Evolutionary conservation across 257 asterid genomes (phyloP), one percentile per base, ranked within the genome.

Genomic region (Striga asiatica): DNA sequence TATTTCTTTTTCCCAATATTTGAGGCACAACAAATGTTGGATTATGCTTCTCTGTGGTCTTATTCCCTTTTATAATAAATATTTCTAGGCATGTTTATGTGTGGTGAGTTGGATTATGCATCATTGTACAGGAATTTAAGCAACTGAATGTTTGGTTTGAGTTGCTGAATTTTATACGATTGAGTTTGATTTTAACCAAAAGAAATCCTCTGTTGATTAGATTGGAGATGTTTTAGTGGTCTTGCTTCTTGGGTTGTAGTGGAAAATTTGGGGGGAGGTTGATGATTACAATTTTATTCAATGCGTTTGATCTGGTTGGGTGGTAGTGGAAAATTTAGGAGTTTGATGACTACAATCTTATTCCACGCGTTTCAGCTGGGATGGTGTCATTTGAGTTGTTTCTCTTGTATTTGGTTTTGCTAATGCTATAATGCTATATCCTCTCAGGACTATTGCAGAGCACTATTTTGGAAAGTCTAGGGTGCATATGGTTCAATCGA

Each of bases 401-500:
- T 35, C 14, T 51, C 45, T 52, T 50, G 37, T 51, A 38, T 52
- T 31, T 46, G 39, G 35, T 8, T 16, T 48, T 32, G 58, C 38
- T 54, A 23, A 62, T 66, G 42, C 34, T 68, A 39, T 61, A 50
- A 18, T 58, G 56, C 23, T 65, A 23, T 66, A 48, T 55, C 34
- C 55, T 23, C 31, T 31, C 74, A 92, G 99, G 97, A 58, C 65
- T 88, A 64, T 48, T 92, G 77, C 99, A 92, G 77, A 79, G 93
- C 78, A 92, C 97, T 57, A 92, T 92, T 62, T 71, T 88, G 78
- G 99, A 92, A 67, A 81, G 97, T 75, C 77, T 92, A 46, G 99
- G 99, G 62, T 88, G 97, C 58, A 88, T 92, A 79, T 92, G 99
- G 99, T 92, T 92, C 82, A 81, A 92, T 68, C 97, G 99, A 50